Conservation (phyloP, 768 basidiomycete species). For the Trametes maxima region DNA sequence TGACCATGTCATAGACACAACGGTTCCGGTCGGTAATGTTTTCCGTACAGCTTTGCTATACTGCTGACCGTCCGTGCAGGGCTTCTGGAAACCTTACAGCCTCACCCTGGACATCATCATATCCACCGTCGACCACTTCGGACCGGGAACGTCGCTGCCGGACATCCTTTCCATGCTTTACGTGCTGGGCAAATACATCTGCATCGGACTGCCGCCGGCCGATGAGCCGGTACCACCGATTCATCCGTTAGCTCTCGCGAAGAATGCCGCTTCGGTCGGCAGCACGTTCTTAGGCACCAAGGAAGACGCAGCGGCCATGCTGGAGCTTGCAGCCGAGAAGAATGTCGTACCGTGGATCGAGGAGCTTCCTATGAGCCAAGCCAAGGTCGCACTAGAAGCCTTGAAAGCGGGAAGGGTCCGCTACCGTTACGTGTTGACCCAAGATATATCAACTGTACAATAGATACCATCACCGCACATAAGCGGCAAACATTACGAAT, state of each 20-base stretch:
- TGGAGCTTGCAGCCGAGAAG: constrained; percentile 58
- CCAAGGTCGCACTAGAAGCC: constrained; percentile 47
- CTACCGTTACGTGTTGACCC: constrained; percentile 55
- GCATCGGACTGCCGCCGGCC: constrained; percentile 58
- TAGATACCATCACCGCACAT: too few species aligned
- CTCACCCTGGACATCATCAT: constrained; percentile 57
- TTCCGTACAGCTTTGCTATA: not conserved
- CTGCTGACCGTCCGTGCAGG: constrained; percentile 21
- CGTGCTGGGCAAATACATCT: constrained; percentile 54
- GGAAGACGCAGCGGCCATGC: constrained; percentile 58
- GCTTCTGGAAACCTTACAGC: constrained; percentile 40
- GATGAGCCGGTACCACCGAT: constrained; percentile 38
- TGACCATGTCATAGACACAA: constrained; percentile 51
- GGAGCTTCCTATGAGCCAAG: constrained; percentile 51
- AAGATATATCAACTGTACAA: constrained; percentile 22
- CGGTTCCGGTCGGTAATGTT: constrained; percentile 17
- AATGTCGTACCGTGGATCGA: constrained; percentile 48
- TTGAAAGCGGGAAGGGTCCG: constrained; percentile 51
- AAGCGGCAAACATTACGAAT: not conserved
- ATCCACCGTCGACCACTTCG: constrained; percentile 28
- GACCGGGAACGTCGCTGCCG: constrained; percentile 28
- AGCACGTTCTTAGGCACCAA: constrained; percentile 54
- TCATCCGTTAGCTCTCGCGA: constrained; percentile 35
- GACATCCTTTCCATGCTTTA: constrained; percentile 47
- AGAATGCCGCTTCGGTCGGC: constrained; percentile 27